Evolutionary conservation across 2,329 filamentous ascomycete species (phyloP).

Genomic region (Microdochium paspali): DNA sequence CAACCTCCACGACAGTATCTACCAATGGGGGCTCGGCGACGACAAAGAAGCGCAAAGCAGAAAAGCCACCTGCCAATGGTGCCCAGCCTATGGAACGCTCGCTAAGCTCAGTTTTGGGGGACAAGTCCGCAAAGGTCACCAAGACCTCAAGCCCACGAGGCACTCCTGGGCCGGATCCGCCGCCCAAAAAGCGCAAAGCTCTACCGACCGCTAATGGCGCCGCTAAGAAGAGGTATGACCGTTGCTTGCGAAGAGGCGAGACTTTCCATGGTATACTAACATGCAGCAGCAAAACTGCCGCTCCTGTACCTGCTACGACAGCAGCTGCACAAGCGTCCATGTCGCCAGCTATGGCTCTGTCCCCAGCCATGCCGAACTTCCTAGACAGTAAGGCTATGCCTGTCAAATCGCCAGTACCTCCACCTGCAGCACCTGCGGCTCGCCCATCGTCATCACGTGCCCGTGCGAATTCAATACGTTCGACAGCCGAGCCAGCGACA

Average conservation of each 20-base stretch:
- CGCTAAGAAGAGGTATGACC: constrained; percentile 66
- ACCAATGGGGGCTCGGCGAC: constrained; percentile 45
- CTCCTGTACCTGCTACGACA: neutral
- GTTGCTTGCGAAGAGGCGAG: neutral
- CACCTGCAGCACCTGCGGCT: constrained; percentile 25
- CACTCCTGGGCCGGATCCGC: constrained; percentile 52
- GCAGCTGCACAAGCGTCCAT: neutral
- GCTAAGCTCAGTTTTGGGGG: constrained; percentile 48
- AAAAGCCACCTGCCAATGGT: constrained; percentile 52
- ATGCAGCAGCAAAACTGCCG: constrained; percentile 15
- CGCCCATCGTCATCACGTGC: constrained; percentile 61
- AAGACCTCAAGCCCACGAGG: constrained; percentile 57
- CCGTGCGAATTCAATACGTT: constrained; percentile 64
- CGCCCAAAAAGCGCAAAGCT: constrained; percentile 64
- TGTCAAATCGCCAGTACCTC: constrained; percentile 51
- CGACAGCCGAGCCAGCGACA: constrained; percentile 39
- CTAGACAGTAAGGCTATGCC: constrained; percentile 46
- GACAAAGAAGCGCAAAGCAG: constrained; percentile 72
- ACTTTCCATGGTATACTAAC: constrained; percentile 7
- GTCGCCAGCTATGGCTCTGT: constrained; percentile 39
- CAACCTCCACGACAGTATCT: constrained; percentile 48
- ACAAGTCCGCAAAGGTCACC: constrained; percentile 37
- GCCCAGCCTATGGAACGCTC: constrained; percentile 54
- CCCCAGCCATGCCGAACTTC: constrained; percentile 59
- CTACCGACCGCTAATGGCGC: constrained; percentile 56